These are phyloP conservation scores for Camellia sinensis DNA, from an alignment of 148 eudicot genomes.

Conservation along the genomic window DNA sequence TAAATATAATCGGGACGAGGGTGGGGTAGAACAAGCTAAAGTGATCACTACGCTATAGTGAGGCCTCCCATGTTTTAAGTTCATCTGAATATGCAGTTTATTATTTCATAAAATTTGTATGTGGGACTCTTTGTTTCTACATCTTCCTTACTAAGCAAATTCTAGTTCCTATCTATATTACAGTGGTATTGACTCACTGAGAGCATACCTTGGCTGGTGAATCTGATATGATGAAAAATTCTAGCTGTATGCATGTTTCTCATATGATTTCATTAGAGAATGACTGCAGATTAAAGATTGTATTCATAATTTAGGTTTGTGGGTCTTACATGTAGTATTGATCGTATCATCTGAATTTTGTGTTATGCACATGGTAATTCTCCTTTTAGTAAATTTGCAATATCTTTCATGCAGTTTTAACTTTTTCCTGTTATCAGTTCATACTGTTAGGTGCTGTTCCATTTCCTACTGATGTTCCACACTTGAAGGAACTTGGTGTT, in stretches of 20 bases:
- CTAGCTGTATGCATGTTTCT: not conserved
- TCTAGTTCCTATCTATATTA: not conserved
- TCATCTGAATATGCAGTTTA: not conserved
- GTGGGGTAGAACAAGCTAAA: no score
- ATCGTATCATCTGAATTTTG: not conserved
- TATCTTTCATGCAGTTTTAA: not conserved
- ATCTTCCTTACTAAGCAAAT: not conserved
- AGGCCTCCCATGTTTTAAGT: not conserved
- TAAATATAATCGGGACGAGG: no score
- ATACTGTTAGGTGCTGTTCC: conserved; percentile 85
- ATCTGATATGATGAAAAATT: not conserved
- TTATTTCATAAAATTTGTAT: not conserved
- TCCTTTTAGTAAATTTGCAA: not conserved
- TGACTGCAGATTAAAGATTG: not conserved
- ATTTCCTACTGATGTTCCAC: conserved; percentile 71
- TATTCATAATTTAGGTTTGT: not conserved
- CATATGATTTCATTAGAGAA: not conserved
- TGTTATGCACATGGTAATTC: not conserved
- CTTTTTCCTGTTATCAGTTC: conserved; percentile 45
- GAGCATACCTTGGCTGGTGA: not conserved
- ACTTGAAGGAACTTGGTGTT: conserved; percentile 80
- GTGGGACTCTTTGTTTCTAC: not conserved
- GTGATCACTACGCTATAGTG: not conserved
- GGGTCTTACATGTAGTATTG: not conserved
- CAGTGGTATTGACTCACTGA: not conserved